A percentile compares a stretch with the other conserved stretches of the same genome.
Conservation (phyloP, 768 basidiomycete genomes). For the Hypholoma sublateritium region DNA sequence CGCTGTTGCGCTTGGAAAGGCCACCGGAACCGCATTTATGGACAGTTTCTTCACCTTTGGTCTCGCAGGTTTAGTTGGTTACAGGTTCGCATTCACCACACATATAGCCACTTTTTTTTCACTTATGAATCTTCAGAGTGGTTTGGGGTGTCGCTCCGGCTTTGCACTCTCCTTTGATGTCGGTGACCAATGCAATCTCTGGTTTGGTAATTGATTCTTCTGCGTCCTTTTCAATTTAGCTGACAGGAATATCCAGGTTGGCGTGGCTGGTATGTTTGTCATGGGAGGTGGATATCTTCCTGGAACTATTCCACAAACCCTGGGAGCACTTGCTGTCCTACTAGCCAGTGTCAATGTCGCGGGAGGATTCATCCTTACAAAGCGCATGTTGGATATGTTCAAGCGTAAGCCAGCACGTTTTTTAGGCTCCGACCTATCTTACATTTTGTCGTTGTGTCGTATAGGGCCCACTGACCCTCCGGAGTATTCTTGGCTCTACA, state of each 20-base stretch:
- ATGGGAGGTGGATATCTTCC: constrained; percentile 90
- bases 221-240: no score
- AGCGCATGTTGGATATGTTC: constrained; percentile 93
- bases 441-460: neutral
- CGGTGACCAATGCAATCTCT: constrained; percentile 87
- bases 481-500: constrained; percentile 84
- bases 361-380: constrained; percentile 87
- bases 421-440: constrained; percentile 2
- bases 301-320: constrained; percentile 73
- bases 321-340: constrained; percentile 84
- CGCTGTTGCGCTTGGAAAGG: constrained; percentile 70
- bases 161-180: constrained; percentile 88
- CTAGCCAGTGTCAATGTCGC: constrained; percentile 86
- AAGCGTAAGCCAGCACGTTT: constrained; percentile 51
- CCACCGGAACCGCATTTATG: constrained; percentile 84
- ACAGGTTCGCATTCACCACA: constrained; percentile 32
- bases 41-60: constrained; percentile 88
- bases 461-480: constrained; percentile 81
- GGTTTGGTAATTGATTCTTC: constrained; percentile 42
- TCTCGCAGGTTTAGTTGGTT: constrained; percentile 82
- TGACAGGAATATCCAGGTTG: constrained; percentile 42
- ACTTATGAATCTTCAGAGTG: constrained; percentile 43
- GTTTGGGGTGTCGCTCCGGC: constrained; percentile 91
- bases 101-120: neutral
- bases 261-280: constrained; percentile 82